phyloP scores from a whole-genome alignment of 495 filamentous ascomycete genomes.

The Hyphodiscus hymeniophilus region DNA sequence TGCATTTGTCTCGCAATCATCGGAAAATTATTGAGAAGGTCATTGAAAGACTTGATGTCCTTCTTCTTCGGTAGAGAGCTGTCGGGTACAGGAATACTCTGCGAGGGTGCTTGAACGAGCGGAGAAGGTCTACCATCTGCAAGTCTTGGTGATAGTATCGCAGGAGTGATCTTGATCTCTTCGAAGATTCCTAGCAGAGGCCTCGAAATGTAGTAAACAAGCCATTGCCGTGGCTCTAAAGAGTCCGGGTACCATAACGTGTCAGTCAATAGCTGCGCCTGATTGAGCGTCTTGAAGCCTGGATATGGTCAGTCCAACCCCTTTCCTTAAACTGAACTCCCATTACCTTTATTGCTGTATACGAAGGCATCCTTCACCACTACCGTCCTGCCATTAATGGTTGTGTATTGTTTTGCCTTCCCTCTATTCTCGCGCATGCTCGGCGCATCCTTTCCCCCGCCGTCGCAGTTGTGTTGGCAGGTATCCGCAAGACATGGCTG shows the following conservation, averaged over 20 bases:
- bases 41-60: slow-evolving; percentile 82
- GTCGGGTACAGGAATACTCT: slow-evolving; percentile 24
- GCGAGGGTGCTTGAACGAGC: slow-evolving; percentile 12
- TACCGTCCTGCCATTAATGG: slow-evolving; percentile 85
- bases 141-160: slow-evolving; percentile 37
- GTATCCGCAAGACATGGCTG: slow-evolving; percentile 91
- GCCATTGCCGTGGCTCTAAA: slow-evolving; percentile 79
- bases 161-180: slow-evolving; percentile 56
- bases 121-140: slow-evolving; percentile 18
- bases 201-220: slow-evolving; percentile 92
- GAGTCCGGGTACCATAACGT: slow-evolving; percentile 79
- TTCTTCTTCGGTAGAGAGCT: slow-evolving; percentile 57
- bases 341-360: slow-evolving; percentile 96
- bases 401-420: slow-evolving; percentile 89
- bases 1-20: slow-evolving; percentile 98
- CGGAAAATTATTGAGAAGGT: slow-evolving; percentile 85
- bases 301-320: slow-evolving; percentile 10
- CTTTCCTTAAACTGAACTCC: neutral
- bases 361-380: slow-evolving; percentile 90
- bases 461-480: slow-evolving; percentile 44
- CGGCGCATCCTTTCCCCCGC: slow-evolving; percentile 59
- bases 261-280: slow-evolving; percentile 83
- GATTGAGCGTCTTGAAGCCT: slow-evolving; percentile 90
- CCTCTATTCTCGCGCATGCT: slow-evolving; percentile 83
- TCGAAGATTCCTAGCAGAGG: slow-evolving; percentile 85